Evolutionary conservation across 1,284 basidiomycete species (phyloP).

Genomic region (Athelia psychrophila): DNA sequence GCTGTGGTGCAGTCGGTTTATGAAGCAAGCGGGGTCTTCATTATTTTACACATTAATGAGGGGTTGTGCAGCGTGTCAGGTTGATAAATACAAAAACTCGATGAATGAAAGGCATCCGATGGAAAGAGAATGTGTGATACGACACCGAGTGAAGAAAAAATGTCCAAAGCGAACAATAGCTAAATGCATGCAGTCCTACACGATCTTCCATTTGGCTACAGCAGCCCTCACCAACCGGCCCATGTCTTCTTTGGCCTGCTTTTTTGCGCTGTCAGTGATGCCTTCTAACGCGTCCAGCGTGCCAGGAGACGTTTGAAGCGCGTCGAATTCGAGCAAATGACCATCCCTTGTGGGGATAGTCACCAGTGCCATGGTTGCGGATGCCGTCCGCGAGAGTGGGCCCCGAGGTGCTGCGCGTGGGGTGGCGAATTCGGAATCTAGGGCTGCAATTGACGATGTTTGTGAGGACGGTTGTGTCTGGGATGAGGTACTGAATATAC

Average conservation of each 20-base stretch:
- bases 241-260: slow-evolving; percentile 74
- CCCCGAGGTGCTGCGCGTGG: slow-evolving; percentile 29
- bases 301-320: slow-evolving; percentile 64
- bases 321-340: slow-evolving; percentile 76
- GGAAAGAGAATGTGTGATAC: too few relatives aligned
- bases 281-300: slow-evolving; percentile 71
- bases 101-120: too few relatives aligned
- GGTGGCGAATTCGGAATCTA: slow-evolving; percentile 31
- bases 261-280: slow-evolving; percentile 76
- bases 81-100: too few relatives aligned
- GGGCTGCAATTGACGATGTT: slow-evolving; percentile 33
- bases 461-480: slow-evolving; percentile 22
- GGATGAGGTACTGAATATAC: slow-evolving; percentile 25
- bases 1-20: too few relatives aligned
- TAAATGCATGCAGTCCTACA: slow-evolving; percentile 16
- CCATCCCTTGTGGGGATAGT: slow-evolving; percentile 74
- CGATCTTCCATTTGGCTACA: slow-evolving; percentile 70
- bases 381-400: slow-evolving; percentile 10
- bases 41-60: too few relatives aligned
- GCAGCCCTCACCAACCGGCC: slow-evolving; percentile 63
- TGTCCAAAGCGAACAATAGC: too few relatives aligned
- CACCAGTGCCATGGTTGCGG: slow-evolving; percentile 40
- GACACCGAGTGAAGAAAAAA: too few relatives aligned
- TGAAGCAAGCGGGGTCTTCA: too few relatives aligned
- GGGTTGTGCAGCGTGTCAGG: too few relatives aligned